These are phyloP conservation scores for Daucus carota DNA, from an alignment of 129 eudicot genomes.

Conservation along the genomic window DH1_v3.0 NC_030381.2:48382501-48383000, in stretches of 20 bases:
- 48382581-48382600: too few species aligned
- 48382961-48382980: conserved; percentile 29
- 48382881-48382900: conserved; percentile 17
- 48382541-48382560: too few species aligned
- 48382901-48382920: conserved; percentile 28
- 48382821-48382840: conserved; percentile 23
- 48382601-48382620: too few species aligned
- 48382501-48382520: too few species aligned
- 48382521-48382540: too few species aligned
- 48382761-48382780: background rate
- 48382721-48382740: background rate
- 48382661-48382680: too few species aligned
- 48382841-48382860: conserved; percentile 22
- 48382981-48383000: conserved; percentile 29
- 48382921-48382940: conserved; percentile 20
- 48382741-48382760: background rate
- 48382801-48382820: conserved; percentile 17
- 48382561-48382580: too few species aligned
- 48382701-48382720: background rate
- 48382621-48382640: too few species aligned
- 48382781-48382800: conserved; percentile 1
- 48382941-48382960: conserved; percentile 22
- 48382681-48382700: background rate
- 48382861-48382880: conserved; percentile 22
- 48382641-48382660: too few species aligned